Base-by-base conservation (phyloP, 495 filamentous ascomycete species). In the Trichoderma gamsii region DNA sequence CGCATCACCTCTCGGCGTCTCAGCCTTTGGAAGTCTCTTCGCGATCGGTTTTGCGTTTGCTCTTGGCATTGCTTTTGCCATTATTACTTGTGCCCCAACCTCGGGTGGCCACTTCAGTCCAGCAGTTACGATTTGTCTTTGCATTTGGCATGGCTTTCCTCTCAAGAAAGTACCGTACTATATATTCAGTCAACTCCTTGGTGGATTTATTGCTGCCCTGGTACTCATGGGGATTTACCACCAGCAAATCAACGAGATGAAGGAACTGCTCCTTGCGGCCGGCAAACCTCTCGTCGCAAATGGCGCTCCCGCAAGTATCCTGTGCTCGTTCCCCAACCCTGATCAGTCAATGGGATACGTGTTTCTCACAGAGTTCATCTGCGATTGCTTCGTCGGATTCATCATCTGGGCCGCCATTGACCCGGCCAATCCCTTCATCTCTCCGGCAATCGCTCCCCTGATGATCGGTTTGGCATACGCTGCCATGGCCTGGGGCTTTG, bases 71-170 rank as follows among this genome's bases (percentile, higher is more conserved):
- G 79, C 81, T 15, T 84, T 85, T 69, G 83, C 83, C 41, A 84
- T 85, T 73, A 82, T 84, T 64, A 79, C 79, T 49, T 83, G 81
- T 66, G 83, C 78, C 63, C 72, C 82, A 9, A 83, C 81, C 0
- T 82, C 79, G 16, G 83, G 83, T 68, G 83, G 83, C 11, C 83
- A 85, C 69, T 84, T 84, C 70, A 83, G 82, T 66, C 81, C 83
- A 4, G 80, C 81, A 43, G 78, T 85, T 49, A 84, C 83, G 5
- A 73, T 85, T 43, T 78, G 76, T 69, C 79, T 85, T 69, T 79
- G 80, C 9, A 63, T 78, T 56, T 85, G 82, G 82, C 80, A 83
- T 72, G 83, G 83, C 43, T 84, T 85, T 66, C 83, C 83, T 8
- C 79, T 78, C 73, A 78, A 74, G 27, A 84, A 84, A 64, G 83